Evolutionary conservation across 2,329 filamentous ascomycete genomes (phyloP).

Genomic region (Trichophyton simii): DNA sequence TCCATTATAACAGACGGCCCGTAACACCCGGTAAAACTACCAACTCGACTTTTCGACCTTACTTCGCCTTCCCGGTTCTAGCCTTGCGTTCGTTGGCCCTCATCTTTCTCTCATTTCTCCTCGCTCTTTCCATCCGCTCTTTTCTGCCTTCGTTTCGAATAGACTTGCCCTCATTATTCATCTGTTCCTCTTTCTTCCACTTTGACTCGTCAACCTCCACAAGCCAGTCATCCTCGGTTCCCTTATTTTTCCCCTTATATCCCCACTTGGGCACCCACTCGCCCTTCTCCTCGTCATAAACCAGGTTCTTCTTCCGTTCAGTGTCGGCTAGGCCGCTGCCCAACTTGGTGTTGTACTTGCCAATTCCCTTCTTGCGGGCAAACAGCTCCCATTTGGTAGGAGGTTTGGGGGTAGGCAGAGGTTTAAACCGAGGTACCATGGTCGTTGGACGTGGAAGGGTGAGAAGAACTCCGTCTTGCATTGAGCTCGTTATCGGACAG

Average conservation of each 20-base stretch:
- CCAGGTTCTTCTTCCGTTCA: constrained; percentile 53
- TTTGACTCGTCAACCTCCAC: constrained; percentile 78
- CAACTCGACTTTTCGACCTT: not conserved
- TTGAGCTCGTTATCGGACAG: constrained; percentile 61
- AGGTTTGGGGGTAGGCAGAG: constrained; percentile 65
- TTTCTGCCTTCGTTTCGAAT: constrained; percentile 54
- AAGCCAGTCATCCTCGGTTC: constrained; percentile 70
- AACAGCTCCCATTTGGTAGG: constrained; percentile 95
- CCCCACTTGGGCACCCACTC: constrained; percentile 95
- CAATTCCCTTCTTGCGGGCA: constrained; percentile 89
- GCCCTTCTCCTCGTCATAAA: constrained; percentile 70
- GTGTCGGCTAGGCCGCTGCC: constrained; percentile 48
- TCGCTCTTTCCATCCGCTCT: constrained; percentile 57
- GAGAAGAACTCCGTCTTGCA: constrained; percentile 58
- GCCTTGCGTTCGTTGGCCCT: constrained; percentile 50
- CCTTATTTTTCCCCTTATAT: constrained; percentile 81
- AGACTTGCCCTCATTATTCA: constrained; percentile 45
- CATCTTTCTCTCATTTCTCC: constrained; percentile 52
- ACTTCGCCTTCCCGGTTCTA: constrained; percentile 1
- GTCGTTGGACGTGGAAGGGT: constrained; percentile 60
- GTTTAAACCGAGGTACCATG: constrained; percentile 77
- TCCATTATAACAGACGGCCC: not conserved
- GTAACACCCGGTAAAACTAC: not conserved
- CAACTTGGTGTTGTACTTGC: constrained; percentile 59
- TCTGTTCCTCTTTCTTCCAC: constrained; percentile 53